Percentiles rank a stretch among this genome's conserved stretches.
phyloP scores from a whole-genome alignment of 139 green algal genomes.

The Chlamydomonas sp. region DNA sequence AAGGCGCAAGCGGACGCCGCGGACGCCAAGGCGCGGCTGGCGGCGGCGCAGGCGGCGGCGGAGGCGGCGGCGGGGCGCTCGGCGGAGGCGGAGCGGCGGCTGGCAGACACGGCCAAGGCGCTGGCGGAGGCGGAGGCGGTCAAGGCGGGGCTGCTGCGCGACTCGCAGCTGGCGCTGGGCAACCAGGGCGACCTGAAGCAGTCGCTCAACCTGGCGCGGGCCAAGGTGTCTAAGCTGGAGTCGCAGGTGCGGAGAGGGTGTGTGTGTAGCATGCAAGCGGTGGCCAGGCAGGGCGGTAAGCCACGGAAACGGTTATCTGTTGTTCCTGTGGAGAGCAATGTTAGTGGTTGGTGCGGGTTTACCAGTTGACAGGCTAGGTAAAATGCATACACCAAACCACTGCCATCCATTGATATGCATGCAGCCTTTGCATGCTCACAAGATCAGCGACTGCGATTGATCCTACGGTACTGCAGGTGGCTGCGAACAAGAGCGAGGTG shows the following conservation, averaged over 20 bases:
- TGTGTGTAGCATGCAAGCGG: background rate
- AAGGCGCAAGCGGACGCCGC: background rate
- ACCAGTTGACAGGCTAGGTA: too few relatives aligned
- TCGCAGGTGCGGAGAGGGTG: background rate
- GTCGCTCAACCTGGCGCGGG: constrained; percentile 2
- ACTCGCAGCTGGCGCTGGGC: constrained; percentile 2
- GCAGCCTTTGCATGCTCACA: background rate
- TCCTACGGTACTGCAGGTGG: background rate
- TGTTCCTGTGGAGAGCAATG: too few relatives aligned
- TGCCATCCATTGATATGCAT: too few relatives aligned
- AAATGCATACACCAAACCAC: too few relatives aligned
- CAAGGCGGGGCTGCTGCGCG: background rate
- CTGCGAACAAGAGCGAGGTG: constrained; percentile 1
- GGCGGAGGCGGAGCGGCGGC: constrained; percentile 9
- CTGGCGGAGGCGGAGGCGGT: constrained; percentile 4
- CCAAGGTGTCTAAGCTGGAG: constrained; percentile 19
- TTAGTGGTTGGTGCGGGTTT: too few relatives aligned
- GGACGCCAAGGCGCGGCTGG: background rate
- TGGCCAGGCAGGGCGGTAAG: background rate
- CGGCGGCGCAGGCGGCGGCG: background rate
- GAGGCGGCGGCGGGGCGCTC: background rate
- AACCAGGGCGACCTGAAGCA: constrained; percentile 26
- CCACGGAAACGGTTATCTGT: too few relatives aligned
- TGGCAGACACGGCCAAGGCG: background rate
- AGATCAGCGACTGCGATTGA: background rate